Conservation (phyloP, 441 rosid genomes). For the Euphorbia celastroides region DNA sequence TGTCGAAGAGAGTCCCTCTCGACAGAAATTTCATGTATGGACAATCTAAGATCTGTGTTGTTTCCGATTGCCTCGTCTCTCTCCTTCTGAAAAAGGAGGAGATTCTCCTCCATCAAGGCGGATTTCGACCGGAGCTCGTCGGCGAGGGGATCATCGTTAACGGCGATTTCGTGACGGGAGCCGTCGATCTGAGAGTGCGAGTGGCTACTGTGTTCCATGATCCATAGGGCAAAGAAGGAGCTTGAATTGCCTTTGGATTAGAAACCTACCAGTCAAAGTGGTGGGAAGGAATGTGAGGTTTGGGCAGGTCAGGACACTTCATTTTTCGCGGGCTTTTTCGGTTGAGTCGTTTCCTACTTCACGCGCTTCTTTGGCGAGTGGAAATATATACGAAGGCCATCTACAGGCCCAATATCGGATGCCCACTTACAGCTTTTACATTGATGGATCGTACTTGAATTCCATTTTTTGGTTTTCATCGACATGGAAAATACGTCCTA, state of each 20-base stretch:
- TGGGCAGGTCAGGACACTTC: background rate
- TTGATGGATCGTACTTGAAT: too few relatives aligned
- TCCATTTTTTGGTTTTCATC: too few relatives aligned
- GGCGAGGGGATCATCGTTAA: constrained; percentile 25
- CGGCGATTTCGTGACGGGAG: constrained; percentile 18
- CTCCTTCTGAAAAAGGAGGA: constrained; percentile 23
- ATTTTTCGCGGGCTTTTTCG: constrained; percentile 27
- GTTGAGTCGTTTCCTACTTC: background rate
- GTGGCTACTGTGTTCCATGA: constrained; percentile 35
- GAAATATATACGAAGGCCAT: too few relatives aligned
- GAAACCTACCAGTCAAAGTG: constrained; percentile 51
- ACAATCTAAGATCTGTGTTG: constrained; percentile 23
- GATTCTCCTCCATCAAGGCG: constrained; percentile 31
- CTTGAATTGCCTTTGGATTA: background rate
- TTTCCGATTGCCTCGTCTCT: constrained; percentile 36
- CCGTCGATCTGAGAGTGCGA: constrained; percentile 19
- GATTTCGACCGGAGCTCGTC: constrained; percentile 28
- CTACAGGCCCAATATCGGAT: too few relatives aligned
- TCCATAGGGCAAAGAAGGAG: constrained; percentile 21
- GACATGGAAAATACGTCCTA: too few relatives aligned
- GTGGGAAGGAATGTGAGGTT: constrained; percentile 20
- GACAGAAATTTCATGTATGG: constrained; percentile 24
- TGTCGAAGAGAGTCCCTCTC: constrained; percentile 40
- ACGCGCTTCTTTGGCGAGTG: background rate
- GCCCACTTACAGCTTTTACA: too few relatives aligned